A percentile compares a stretch with the other conserved stretches of the same genome.
phyloP scores from a whole-genome alignment of 2,329 filamentous ascomycete genomes.

The Aspergillus aculeatinus region DNA sequence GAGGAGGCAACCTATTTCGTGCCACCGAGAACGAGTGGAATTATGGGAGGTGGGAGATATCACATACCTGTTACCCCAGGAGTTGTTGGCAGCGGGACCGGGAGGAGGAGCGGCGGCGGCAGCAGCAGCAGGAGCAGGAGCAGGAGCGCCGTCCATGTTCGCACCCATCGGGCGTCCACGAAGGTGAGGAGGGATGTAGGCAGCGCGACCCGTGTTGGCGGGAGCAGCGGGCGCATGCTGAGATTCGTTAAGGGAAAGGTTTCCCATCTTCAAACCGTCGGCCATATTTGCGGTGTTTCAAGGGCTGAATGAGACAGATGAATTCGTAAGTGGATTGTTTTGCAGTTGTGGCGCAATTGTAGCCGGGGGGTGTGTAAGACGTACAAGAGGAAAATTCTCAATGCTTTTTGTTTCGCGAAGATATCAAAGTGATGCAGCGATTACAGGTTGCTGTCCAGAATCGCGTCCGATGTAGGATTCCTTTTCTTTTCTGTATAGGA shows the following conservation, averaged over 20 bases:
- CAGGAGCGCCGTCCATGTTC: constrained; percentile 40
- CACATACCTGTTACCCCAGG: constrained; percentile 38
- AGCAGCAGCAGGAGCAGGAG: constrained; percentile 21
- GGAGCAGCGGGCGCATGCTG: constrained; percentile 55
- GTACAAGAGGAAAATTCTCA: constrained; percentile 10
- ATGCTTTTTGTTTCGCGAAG: constrained; percentile 7
- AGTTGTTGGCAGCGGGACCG: constrained; percentile 29
- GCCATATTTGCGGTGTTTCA: constrained; percentile 36
- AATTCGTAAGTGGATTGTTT: constrained; percentile 9
- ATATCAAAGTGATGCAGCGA: constrained; percentile 7
- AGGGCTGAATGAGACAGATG: constrained; percentile 6
- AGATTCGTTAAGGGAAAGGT: constrained; percentile 57
- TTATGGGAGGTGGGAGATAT: constrained; percentile 2
- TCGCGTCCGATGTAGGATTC: constrained; percentile 10
- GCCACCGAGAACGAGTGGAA: background rate
- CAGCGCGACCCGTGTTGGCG: constrained; percentile 54
- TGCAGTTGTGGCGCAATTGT: constrained; percentile 1
- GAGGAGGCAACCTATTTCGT: background rate
- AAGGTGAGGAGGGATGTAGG: constrained; percentile 67
- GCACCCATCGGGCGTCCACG: constrained; percentile 43
- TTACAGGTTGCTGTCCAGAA: background rate
- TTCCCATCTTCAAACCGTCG: constrained; percentile 43
- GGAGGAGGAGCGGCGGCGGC: constrained; percentile 23
- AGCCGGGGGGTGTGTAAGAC: background rate
- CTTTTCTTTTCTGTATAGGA: constrained; percentile 20